Conservation (phyloP, 345 rosid genomes). For the Sonneratia caseolaris region DNA sequence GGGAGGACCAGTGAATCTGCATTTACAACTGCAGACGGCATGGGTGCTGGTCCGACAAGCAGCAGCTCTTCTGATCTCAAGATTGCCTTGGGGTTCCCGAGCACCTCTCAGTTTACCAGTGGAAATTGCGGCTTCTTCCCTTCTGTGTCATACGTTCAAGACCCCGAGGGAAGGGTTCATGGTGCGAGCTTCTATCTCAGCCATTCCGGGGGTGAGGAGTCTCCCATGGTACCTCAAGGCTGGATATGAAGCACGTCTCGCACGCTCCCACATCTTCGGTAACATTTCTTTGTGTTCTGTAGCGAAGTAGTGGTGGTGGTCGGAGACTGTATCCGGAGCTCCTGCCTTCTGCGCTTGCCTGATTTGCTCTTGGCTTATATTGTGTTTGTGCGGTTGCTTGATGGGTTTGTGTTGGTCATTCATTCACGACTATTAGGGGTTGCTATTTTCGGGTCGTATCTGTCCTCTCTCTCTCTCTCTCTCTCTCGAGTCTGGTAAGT, state of each 20-base stretch:
- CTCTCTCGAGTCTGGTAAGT: neutral
- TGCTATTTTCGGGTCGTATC: neutral
- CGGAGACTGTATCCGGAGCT: neutral
- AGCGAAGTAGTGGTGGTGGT: neutral
- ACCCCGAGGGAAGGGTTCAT: constrained; percentile 88
- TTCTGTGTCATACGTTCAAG: constrained; percentile 6
- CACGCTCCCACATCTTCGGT: neutral
- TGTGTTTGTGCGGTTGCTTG: neutral
- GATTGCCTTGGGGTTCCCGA: neutral
- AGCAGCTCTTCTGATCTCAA: constrained; percentile 18
- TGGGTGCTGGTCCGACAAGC: constrained; percentile 42
- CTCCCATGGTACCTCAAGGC: constrained; percentile 1
- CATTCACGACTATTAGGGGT: neutral
- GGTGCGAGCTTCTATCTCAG: constrained; percentile 67
- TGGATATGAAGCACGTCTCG: neutral
- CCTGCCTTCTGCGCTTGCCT: neutral
- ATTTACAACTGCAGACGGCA: constrained; percentile 26
- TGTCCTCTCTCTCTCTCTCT: too few species aligned
- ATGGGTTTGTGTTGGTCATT: neutral
- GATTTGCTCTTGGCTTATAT: too few species aligned
- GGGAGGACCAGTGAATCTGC: constrained; percentile 48
- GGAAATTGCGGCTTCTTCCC: neutral
- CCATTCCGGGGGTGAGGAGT: constrained; percentile 19
- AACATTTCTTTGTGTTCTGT: neutral
- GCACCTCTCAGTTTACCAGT: neutral